phyloP scores from a whole-genome alignment of 2,329 filamentous ascomycete genomes.

The Hypoxylon sp. region DNA sequence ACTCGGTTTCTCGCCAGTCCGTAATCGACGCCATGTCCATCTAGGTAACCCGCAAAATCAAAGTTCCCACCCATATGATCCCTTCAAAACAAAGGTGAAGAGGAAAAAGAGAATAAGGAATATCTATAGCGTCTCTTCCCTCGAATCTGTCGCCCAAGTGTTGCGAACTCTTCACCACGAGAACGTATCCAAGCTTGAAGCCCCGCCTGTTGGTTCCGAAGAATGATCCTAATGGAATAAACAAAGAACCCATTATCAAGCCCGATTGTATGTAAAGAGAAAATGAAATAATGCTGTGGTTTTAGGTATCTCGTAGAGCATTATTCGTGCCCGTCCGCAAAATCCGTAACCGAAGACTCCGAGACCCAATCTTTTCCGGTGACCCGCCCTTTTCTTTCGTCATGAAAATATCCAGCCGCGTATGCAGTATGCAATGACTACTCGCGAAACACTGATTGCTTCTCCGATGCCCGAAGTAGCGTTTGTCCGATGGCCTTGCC shows the following conservation, averaged over 20 bases:
- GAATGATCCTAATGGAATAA: not conserved
- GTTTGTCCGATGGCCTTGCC: constrained; percentile 11
- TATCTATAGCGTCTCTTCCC: not conserved
- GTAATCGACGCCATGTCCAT: constrained; percentile 20
- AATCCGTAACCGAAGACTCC: constrained; percentile 40
- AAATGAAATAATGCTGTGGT: constrained; percentile 9
- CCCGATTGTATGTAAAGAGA: constrained; percentile 18
- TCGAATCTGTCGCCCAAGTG: not conserved
- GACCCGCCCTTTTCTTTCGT: constrained; percentile 18
- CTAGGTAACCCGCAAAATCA: constrained; percentile 12
- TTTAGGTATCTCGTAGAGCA: constrained; percentile 31
- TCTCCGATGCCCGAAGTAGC: constrained; percentile 9
- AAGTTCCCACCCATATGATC: constrained; percentile 2
- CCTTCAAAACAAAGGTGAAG: not conserved
- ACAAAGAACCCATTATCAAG: constrained; percentile 6
- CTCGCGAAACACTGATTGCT: not conserved
- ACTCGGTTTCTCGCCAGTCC: constrained; percentile 21
- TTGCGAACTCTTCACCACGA: not conserved
- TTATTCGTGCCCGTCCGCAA: constrained; percentile 27
- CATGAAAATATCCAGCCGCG: constrained; percentile 14
- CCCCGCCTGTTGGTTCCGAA: not conserved
- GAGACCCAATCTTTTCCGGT: constrained; percentile 27
- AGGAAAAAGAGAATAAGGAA: not conserved
- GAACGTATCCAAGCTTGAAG: not conserved
- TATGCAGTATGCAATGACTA: constrained; percentile 21